Conservation (phyloP, 2,329 filamentous ascomycete genomes). For the Penicillium sp. region DNA sequence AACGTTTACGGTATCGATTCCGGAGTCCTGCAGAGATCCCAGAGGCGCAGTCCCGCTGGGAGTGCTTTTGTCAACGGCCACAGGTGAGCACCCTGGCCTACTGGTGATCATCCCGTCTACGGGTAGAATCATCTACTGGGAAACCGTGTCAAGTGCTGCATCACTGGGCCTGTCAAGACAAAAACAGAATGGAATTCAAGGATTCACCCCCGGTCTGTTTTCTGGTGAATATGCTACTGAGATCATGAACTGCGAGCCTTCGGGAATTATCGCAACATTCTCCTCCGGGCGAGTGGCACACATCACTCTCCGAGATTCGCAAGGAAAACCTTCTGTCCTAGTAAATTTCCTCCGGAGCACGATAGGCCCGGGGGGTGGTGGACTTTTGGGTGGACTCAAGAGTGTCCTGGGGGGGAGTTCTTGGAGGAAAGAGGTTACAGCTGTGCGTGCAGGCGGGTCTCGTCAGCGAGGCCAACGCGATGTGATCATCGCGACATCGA, state of each 20-base stretch:
- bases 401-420: slow-evolving; percentile 69
- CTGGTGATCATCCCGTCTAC: slow-evolving; percentile 80
- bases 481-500: slow-evolving; percentile 73
- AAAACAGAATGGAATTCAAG: slow-evolving; percentile 75
- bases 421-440: slow-evolving; percentile 73
- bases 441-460: slow-evolving; percentile 71
- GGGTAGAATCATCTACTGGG: slow-evolving; percentile 91
- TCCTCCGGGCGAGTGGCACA: slow-evolving; percentile 85
- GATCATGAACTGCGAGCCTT: slow-evolving; percentile 78
- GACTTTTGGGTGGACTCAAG: slow-evolving; percentile 78
- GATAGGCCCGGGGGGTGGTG: slow-evolving; percentile 56
- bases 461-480: slow-evolving; percentile 78
- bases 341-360: slow-evolving; percentile 71
- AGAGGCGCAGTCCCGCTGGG: slow-evolving; percentile 77
- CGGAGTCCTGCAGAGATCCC: slow-evolving; percentile 65
- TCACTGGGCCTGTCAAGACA: slow-evolving; percentile 80
- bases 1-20: slow-evolving; percentile 76
- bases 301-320: slow-evolving; percentile 77
- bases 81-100: slow-evolving; percentile 78
- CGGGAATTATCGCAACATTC: slow-evolving; percentile 81
- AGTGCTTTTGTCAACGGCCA: slow-evolving; percentile 74
- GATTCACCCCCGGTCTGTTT: slow-evolving; percentile 69
- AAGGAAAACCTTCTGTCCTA: slow-evolving; percentile 78
- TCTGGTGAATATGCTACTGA: slow-evolving; percentile 75
- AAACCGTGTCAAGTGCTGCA: slow-evolving; percentile 85